Base-by-base conservation (phyloP, 805 yeast genomes). In the Hanseniaspora clermontiae region DNA sequence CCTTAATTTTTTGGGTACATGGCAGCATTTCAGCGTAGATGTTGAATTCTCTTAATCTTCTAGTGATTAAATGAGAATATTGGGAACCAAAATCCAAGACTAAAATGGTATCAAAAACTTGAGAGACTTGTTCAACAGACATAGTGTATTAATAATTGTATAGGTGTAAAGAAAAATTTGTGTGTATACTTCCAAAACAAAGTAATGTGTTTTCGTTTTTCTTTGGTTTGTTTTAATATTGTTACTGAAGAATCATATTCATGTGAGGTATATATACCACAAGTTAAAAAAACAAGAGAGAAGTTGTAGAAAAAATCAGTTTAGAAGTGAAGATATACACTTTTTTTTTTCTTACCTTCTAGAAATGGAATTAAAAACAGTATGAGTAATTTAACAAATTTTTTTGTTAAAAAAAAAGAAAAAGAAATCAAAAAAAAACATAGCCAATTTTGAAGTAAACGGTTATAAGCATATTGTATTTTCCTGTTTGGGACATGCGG, bases 1-100 rank as follows among this genome's bases (percentile, higher is more conserved):
- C 97, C 56, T 84, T 70, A 68, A 93, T 91, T 77, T 93, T 93
- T 74, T 95, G 98, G 55, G 98, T 93, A 75, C 98, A 93, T 63
- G 98, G 98, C 61, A 93, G 80, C 98, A 93, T 93, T 75, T 93
- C 98, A 63, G 98, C 97, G 72, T 93, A 93, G 63, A 93, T 91
- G 71, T 93, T 89, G 77, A 90, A 87, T 72, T 93, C 98, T 78
- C 98, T 87, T 64, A 93, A 79, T 74, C 98, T 87, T 74, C 98
- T 85, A 60, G 97, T 90, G 70, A 93, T 89, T 70, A 93, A 75
- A 68, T 93, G 98, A 58, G 96, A 87, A 76, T 93, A 93, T 76
- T 93, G 98, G 60, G 98, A 93, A 60, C 98, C 98, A 68, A 93
- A 93, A 71, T 93, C 98, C 69, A 93, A 80, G 70, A 93, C 97